Conservation (phyloP, 441 rosid genomes). For the Arabidopsis hybrid region DNA sequence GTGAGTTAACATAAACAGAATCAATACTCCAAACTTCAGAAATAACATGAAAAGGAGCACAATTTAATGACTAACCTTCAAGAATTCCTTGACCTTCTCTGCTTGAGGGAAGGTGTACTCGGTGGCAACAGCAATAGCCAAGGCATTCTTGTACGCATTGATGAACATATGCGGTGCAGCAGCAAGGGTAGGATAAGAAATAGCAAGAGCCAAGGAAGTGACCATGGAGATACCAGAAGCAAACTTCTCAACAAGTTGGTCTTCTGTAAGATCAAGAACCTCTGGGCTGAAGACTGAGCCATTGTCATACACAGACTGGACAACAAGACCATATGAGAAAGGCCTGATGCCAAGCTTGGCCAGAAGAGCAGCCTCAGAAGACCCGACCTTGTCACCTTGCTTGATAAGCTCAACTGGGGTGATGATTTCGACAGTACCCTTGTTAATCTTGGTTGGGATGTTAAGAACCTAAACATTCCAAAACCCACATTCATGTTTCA, state of each 20-base stretch:
- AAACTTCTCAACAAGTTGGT: constrained; percentile 53
- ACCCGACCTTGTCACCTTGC: constrained; percentile 73
- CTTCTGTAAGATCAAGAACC: constrained; percentile 64
- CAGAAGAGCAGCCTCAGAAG: constrained; percentile 71
- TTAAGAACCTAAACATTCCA: constrained; percentile 55
- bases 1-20: constrained; percentile 14
- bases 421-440: constrained; percentile 72
- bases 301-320: constrained; percentile 52
- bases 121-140: constrained; percentile 55
- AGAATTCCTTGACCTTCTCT: constrained; percentile 56
- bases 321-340: constrained; percentile 64
- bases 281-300: constrained; percentile 69
- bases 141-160: constrained; percentile 60
- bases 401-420: constrained; percentile 68
- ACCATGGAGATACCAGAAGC: constrained; percentile 56
- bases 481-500: neutral
- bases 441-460: constrained; percentile 77
- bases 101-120: constrained; percentile 59
- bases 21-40: neutral
- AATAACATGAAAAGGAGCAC: neutral
- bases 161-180: constrained; percentile 65
- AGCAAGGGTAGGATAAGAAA: constrained; percentile 60
- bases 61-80: constrained; percentile 44
- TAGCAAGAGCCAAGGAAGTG: constrained; percentile 54
- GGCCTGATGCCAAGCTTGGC: constrained; percentile 67